Conservation (phyloP, 352 stramenopile species). For the Pythium coloratum region DNA sequence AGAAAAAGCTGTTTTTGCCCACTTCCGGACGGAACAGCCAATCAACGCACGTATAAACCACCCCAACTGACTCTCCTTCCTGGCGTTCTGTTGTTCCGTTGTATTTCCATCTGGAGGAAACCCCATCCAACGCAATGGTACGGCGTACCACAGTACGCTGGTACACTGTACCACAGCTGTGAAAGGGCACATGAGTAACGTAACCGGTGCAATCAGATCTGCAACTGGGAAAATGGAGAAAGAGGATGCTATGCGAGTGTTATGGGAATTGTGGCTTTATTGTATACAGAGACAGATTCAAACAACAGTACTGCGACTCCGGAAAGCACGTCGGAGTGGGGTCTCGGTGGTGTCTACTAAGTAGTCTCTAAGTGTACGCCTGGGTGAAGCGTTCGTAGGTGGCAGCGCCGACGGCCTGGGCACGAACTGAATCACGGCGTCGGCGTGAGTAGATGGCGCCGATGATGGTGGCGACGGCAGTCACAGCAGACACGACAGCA, state of each 20-base stretch:
- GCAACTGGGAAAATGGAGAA: background rate
- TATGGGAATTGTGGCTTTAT: background rate
- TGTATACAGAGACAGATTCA: background rate
- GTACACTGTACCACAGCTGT: background rate
- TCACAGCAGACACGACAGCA: conserved; percentile 47
- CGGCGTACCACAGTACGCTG: background rate
- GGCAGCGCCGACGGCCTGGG: conserved; percentile 45
- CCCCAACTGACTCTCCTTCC: conserved; percentile 9
- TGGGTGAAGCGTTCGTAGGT: conserved; percentile 27
- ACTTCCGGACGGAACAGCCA: background rate
- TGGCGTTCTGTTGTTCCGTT: background rate
- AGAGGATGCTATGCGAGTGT: background rate
- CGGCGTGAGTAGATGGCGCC: conserved; percentile 49
- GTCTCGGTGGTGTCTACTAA: background rate
- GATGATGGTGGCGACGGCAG: conserved; percentile 47
- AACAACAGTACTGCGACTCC: background rate
- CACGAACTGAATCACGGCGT: conserved; percentile 46
- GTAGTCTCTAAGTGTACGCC: conserved; percentile 19
- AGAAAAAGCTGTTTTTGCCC: background rate
- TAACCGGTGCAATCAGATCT: background rate
- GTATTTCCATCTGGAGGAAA: conserved; percentile 1
- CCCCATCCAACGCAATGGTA: conserved; percentile 5
- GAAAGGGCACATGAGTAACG: background rate
- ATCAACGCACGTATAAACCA: background rate
- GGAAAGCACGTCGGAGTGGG: background rate